Evolutionary conservation across 2,329 filamentous ascomycete genomes (phyloP).

Genomic region (Colletotrichum sp.): DNA sequence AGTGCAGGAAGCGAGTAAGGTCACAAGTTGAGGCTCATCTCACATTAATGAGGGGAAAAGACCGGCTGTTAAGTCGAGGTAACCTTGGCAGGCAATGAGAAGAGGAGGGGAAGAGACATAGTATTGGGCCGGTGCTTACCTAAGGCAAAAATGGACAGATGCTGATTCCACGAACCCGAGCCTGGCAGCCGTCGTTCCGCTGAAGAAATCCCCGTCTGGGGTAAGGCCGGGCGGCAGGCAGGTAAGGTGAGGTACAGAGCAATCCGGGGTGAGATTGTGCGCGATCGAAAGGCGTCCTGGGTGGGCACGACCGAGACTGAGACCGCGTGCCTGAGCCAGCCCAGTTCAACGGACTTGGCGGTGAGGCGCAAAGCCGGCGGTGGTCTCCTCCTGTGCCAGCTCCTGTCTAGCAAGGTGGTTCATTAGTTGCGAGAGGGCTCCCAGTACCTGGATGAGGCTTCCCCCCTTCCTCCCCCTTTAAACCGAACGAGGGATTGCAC

Average conservation of each 20-base stretch:
- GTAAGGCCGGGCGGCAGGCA: background rate
- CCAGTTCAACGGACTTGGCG: background rate
- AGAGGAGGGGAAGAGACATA: background rate
- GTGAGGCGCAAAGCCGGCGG: background rate
- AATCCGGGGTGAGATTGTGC: background rate
- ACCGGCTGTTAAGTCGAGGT: background rate
- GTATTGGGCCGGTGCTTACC: background rate
- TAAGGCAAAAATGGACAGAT: background rate
- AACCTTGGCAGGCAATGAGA: background rate
- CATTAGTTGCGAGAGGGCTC: background rate
- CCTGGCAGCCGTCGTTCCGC: background rate
- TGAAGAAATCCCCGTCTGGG: conserved; percentile 10
- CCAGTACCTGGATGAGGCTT: background rate
- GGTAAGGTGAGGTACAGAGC: background rate
- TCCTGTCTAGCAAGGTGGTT: background rate
- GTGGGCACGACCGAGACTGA: background rate
- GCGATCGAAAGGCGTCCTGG: background rate
- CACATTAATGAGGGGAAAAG: background rate
- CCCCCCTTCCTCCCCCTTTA: background rate
- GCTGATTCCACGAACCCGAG: background rate
- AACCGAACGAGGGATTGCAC: background rate
- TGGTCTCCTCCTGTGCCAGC: background rate
- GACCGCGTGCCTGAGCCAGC: background rate
- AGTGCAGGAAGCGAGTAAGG: background rate
- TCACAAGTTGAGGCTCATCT: background rate